Evolutionary conservation across 495 filamentous ascomycete genomes (phyloP), one percentile per base, ranked within the genome.

Genomic region (Sabuloglossum arenarium): DNA sequence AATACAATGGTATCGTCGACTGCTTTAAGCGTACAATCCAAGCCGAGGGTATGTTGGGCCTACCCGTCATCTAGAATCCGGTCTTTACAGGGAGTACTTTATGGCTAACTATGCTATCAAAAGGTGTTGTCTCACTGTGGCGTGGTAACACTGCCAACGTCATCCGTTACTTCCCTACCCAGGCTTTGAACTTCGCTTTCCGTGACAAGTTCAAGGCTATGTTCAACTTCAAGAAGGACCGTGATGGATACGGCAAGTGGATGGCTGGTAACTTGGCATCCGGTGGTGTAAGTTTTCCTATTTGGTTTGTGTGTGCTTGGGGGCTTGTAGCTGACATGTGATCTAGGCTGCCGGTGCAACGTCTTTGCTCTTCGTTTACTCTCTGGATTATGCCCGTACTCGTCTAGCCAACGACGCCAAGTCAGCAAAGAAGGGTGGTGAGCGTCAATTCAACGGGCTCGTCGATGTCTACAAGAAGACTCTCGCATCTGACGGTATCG

Each of bases 111-210:
- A 76, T 76, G 42, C 16, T 29, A n/a, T 28, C 23, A 14, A 27
- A 27, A 51, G 47, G 47, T 72, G 67, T 80, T 60, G 79, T 87
- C 66, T 85, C 91, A 55, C 78, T 98, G 63, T 98, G 91, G 91
- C 79, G 91, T 80, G 91, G 91, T 75, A 98, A 98, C 84, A 98
- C 91, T 67, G 91, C 91, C 85, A 98, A 98, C 82, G 91, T 98
- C 74, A 94, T 98, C 78, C 93, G 91, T 82, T 98, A 98, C 80
- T 98, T 98, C 86, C 91, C 91, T 61, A 98, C 91, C 68, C 91
- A 98, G 81, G 91, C 91, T 62, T 76, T 98, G 68, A 98, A 98
- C 87, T 98, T 98, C 71, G 91, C 91, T 67, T 98, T 98, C 91
- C 93, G 93, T 75, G 91, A 98, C 72, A 95, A 89, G 80, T 98